Base-by-base conservation (phyloP, 306 rosid genomes). In the Glycine tomentella region DNA sequence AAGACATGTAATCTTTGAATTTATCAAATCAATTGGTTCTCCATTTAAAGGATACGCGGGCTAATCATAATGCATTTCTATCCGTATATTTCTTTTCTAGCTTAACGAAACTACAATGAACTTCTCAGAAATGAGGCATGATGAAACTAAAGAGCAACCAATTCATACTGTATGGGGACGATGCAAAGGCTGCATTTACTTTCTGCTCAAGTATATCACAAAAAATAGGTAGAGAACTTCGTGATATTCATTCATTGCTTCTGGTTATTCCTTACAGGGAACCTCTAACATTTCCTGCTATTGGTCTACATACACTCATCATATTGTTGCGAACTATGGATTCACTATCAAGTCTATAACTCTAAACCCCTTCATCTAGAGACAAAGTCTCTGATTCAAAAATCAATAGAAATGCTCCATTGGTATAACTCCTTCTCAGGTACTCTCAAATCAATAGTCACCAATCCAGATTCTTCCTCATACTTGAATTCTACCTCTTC, bases 341-440 rank as follows among this genome's bases (percentile, higher is more conserved):
- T 52, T 5, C 25, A 9, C 25, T 57, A 55, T 4, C 6, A 52
- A 52, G 33, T 14, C 12, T 51, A 62, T 16, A 56, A 44, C 45
- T 6, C 45, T 42, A 42, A 42, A 42, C 69, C 9, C 13, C n/a
- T 31, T 62, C 69, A 71, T 59, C 17, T 49, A 13, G 36, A 53
- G 76, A 67, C 17, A 45, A 25, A 68, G 0, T 20, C 40, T 13
- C 49, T 40, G 61, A 74, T 74, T 81, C 76, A 78, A 2, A 63
- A 38, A 42, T 81, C 84, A 81, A 87, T 58, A 71, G 84, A 81
- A 46, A 95, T 76, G 77, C 56, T 84, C 97, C 97, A 95, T 15
- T 87, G 83, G 76, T 89, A 88, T 70, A 95, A 75, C 83, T 95
- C 97, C 79, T 74, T 8, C 59, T 87, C 87, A 8, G 92, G 80